phyloP scores from a whole-genome alignment of 441 rosid species.

The Sinapis alba region DNA sequence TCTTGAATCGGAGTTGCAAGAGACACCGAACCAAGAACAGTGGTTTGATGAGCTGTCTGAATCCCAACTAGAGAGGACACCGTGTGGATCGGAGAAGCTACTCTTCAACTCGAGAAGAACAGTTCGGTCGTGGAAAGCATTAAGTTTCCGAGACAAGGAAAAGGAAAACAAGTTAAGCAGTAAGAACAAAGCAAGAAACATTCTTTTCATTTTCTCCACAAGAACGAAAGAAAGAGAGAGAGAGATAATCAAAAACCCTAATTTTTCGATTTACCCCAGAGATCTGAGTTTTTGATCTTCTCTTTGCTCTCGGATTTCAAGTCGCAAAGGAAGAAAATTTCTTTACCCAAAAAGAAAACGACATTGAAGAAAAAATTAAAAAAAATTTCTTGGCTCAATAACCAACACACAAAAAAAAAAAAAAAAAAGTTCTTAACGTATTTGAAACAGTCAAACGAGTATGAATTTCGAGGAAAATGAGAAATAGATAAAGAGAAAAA shows the following conservation, averaged over 20 bases:
- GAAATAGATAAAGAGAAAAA: not conserved
- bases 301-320: conserved; percentile 27
- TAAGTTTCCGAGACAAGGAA: conserved; percentile 32
- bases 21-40: conserved; percentile 59
- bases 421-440: conserved; percentile 25
- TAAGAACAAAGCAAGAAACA: conserved; percentile 37
- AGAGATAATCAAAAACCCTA: conserved; percentile 25
- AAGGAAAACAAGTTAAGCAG: conserved; percentile 23
- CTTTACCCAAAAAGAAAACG: conserved; percentile 29
- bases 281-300: not conserved
- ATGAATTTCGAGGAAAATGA: conserved; percentile 37
- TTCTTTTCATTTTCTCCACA: conserved; percentile 33
- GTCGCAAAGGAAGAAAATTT: conserved; percentile 31
- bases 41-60: conserved; percentile 36
- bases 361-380: conserved; percentile 7
- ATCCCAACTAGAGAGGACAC: conserved; percentile 56
- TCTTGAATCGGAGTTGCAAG: conserved; percentile 50
- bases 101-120: conserved; percentile 48
- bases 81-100: conserved; percentile 50
- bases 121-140: conserved; percentile 29
- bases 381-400: conserved; percentile 22
- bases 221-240: not conserved
- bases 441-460: conserved; percentile 33
- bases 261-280: not conserved
- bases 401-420: conserved; percentile 11